Evolutionary conservation across 805 yeast species (phyloP).

Genomic region (Myxozyma geophila): DNA sequence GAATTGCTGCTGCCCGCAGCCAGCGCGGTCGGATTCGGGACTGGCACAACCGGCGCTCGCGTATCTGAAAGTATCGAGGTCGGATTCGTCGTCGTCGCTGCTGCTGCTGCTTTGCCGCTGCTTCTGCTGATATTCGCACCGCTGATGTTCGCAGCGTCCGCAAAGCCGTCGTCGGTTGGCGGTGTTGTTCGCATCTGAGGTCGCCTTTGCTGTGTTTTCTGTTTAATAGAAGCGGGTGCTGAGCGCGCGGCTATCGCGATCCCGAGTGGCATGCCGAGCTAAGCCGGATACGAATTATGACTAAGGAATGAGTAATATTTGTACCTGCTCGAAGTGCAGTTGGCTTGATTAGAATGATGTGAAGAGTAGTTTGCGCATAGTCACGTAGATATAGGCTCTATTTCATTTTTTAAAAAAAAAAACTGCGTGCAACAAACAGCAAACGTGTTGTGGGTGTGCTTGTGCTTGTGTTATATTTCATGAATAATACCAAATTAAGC

Average conservation of each 20-base stretch:
- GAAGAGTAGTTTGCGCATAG: neutral
- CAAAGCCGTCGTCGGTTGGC: constrained; percentile 1
- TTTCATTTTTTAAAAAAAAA: too few species aligned
- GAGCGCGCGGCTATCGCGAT: neutral
- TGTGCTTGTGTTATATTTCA: too few species aligned
- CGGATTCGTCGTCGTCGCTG: neutral
- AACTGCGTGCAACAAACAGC: too few species aligned
- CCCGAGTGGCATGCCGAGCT: neutral
- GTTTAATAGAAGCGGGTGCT: neutral
- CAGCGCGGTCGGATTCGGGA: constrained; percentile 13
- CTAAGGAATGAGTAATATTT: neutral
- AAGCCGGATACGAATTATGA: constrained; percentile 16
- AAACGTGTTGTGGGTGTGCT: too few species aligned
- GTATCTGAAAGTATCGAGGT: constrained; percentile 13
- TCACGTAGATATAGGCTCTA: too few species aligned
- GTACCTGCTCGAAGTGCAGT: neutral
- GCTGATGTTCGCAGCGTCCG: neutral
- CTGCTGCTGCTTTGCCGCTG: too few species aligned
- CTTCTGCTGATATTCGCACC: too few species aligned
- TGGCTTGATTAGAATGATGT: neutral
- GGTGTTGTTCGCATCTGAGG: neutral
- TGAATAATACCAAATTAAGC: too few species aligned
- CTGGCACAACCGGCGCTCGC: constrained; percentile 19
- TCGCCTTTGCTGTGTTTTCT: neutral
- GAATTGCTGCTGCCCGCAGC: too few species aligned